Evolutionary conservation across 371 early-diverging fungal genomes (phyloP).

Genomic region (Mucor sp.): DNA sequence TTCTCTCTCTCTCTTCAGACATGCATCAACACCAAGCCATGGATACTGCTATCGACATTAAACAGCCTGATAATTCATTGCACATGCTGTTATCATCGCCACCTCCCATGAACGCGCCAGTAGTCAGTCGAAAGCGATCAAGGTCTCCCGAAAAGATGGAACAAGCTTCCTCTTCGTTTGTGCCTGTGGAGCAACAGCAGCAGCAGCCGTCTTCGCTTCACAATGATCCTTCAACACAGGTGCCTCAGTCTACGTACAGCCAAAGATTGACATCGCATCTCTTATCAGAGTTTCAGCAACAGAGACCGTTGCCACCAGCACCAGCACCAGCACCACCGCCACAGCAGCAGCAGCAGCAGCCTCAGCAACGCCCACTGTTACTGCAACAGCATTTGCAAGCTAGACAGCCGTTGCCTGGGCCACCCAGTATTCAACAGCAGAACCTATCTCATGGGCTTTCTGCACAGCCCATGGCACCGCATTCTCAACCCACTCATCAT

Average conservation of each 20-base stretch:
- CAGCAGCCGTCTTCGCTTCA: background rate
- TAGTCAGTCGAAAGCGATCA: background rate
- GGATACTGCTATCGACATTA: background rate
- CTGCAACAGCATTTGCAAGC: background rate
- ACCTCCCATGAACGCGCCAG: conserved; percentile 7
- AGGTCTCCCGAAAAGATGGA: background rate
- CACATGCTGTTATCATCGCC: conserved; percentile 20
- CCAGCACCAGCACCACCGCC: background rate
- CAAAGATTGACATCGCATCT: background rate
- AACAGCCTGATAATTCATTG: conserved; percentile 4
- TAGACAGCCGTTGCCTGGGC: background rate
- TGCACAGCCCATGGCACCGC: background rate
- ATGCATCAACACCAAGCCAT: background rate
- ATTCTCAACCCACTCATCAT: background rate
- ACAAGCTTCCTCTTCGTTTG: background rate
- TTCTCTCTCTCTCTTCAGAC: background rate
- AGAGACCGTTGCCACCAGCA: background rate
- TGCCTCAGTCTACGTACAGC: background rate
- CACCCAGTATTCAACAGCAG: background rate
- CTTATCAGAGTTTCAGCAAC: background rate
- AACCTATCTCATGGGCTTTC: background rate
- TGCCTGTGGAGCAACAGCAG: background rate
- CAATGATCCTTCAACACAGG: background rate
- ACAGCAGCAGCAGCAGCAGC: background rate
- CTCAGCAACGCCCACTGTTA: background rate